Evolutionary conservation across 1,284 basidiomycete species (phyloP).

Genomic region (Ceraceosorus guamensis): DNA sequence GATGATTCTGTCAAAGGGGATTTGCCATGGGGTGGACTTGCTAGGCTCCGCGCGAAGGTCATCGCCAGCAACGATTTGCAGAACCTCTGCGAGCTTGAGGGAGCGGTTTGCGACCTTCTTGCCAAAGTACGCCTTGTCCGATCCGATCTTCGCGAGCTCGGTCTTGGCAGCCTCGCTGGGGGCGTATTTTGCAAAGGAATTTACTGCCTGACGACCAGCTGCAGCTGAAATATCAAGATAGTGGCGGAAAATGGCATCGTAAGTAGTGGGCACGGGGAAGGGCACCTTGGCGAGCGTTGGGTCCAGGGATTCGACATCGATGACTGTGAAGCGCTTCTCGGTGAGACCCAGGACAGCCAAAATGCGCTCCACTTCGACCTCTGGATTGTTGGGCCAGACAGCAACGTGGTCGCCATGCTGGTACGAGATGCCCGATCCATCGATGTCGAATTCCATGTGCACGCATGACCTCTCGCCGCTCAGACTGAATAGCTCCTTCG

Average conservation of each 20-base stretch:
- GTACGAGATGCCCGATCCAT: constrained; percentile 93
- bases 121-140: constrained; percentile 79
- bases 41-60: constrained; percentile 57
- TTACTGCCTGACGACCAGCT: constrained; percentile 86
- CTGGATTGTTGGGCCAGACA: constrained; percentile 92
- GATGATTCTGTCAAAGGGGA: constrained; percentile 93
- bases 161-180: constrained; percentile 70
- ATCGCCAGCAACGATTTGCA: constrained; percentile 74
- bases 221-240: constrained; percentile 92
- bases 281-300: constrained; percentile 96
- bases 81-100: constrained; percentile 81
- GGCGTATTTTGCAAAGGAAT: constrained; percentile 76
- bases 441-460: constrained; percentile 87
- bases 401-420: constrained; percentile 97
- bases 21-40: constrained; percentile 77
- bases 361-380: constrained; percentile 80
- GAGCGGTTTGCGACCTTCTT: constrained; percentile 68
- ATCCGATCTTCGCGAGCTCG: constrained; percentile 69
- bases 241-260: constrained; percentile 85
- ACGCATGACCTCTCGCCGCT: constrained; percentile 81
- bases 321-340: constrained; percentile 62
- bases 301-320: constrained; percentile 85
- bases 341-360: constrained; percentile 76
- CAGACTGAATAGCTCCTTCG: constrained; percentile 75
- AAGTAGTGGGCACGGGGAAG: constrained; percentile 94